These are phyloP conservation scores for Prunus davidiana DNA, from an alignment of 306 rosid species.

Conservation along the genomic window DNA sequence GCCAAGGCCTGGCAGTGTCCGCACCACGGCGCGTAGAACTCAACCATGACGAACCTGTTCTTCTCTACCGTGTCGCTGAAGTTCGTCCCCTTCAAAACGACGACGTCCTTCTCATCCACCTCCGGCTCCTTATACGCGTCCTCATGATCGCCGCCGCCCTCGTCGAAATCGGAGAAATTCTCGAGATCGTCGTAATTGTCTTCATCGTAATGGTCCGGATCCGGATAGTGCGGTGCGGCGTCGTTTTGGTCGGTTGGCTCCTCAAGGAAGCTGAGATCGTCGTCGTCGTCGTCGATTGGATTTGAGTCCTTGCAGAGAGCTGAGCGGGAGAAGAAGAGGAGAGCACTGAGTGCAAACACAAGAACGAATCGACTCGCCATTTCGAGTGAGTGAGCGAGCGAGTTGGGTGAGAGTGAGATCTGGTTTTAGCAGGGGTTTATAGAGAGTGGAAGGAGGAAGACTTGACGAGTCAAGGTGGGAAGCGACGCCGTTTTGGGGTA, in stretches of 20 bases:
- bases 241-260: constrained; percentile 41
- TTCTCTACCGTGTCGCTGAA: constrained; percentile 61
- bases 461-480: background rate
- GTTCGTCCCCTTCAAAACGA: constrained; percentile 75
- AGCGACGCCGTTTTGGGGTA: background rate
- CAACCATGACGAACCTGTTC: constrained; percentile 75
- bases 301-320: constrained; percentile 42
- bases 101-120: constrained; percentile 87
- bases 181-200: constrained; percentile 49
- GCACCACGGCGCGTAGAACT: constrained; percentile 99
- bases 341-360: constrained; percentile 44
- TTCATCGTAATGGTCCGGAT: constrained; percentile 33
- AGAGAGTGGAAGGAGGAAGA: background rate
- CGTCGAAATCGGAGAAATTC: constrained; percentile 59
- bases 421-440: constrained; percentile 21
- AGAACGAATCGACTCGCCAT: constrained; percentile 62
- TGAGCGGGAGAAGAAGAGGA: constrained; percentile 63
- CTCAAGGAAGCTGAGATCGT: constrained; percentile 90
- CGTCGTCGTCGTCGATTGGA: constrained; percentile 44
- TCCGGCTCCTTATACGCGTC: constrained; percentile 49
- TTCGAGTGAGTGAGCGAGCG: constrained; percentile 3
- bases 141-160: constrained; percentile 32
- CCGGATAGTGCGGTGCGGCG: constrained; percentile 28
- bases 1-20: constrained; percentile 97
- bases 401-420: constrained; percentile 15